Conservation (phyloP, 805 yeast species). For the Wickerhamomyces queroliae region DNA sequence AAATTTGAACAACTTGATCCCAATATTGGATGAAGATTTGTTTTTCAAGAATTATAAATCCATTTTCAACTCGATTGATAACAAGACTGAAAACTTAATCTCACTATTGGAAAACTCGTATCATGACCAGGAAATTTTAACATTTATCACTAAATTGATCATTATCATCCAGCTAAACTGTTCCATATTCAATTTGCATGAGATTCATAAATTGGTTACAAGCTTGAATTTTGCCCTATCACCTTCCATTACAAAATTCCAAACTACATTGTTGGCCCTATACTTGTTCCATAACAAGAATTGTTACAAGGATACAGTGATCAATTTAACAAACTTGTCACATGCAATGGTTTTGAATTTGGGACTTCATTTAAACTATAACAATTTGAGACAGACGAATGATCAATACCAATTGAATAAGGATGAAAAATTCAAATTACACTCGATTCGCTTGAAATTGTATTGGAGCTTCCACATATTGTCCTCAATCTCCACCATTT, state of each 20-base stretch:
- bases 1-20: constrained; percentile 17
- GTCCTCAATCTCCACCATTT: constrained; percentile 12
- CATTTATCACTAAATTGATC: constrained; percentile 38
- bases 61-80: constrained; percentile 11
- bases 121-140: constrained; percentile 1
- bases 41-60: constrained; percentile 18
- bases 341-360: constrained; percentile 18
- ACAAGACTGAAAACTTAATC: constrained; percentile 13
- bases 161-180: constrained; percentile 27
- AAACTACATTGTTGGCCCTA: constrained; percentile 15
- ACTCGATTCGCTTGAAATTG: constrained; percentile 29
- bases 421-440: constrained; percentile 18
- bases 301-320: constrained; percentile 18
- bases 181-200: constrained; percentile 23
- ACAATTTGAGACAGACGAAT: constrained; percentile 12
- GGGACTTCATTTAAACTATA: constrained; percentile 22
- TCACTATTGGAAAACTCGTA: neutral
- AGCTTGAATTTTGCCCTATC: constrained; percentile 10
- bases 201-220: constrained; percentile 19
- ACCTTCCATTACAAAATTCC: constrained; percentile 16
- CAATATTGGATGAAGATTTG: constrained; percentile 20
- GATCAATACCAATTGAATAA: constrained; percentile 3
- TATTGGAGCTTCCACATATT: constrained; percentile 39
- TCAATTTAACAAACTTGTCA: constrained; percentile 15
- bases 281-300: constrained; percentile 23